Evolutionary conservation across 2,329 filamentous ascomycete species (phyloP).

Genomic region (Didymella segeticola): DNA sequence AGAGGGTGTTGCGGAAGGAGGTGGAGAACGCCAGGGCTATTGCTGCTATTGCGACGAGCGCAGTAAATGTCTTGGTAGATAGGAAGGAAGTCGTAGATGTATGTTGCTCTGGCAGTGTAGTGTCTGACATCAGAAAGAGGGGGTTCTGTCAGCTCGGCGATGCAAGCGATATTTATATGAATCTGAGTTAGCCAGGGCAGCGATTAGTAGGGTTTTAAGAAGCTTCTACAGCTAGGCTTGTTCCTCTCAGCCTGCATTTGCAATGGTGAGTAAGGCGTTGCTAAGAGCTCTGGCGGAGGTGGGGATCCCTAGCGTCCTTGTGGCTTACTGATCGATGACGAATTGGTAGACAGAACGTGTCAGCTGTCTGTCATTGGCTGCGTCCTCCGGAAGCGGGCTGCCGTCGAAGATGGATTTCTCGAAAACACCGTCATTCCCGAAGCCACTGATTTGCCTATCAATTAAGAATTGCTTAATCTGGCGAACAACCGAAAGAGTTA

Average conservation of each 20-base stretch:
- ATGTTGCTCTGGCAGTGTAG: conserved; percentile 24
- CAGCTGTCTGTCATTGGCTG: conserved; percentile 32
- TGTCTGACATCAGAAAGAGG: conserved; percentile 41
- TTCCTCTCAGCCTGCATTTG: conserved; percentile 34
- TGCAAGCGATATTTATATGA: conserved; percentile 36
- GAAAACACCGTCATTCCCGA: conserved; percentile 10
- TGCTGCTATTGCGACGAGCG: conserved; percentile 47
- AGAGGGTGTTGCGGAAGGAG: conserved; percentile 47
- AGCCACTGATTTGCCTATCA: conserved; percentile 4
- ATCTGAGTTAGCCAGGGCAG: conserved; percentile 15
- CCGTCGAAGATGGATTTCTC: conserved; percentile 3
- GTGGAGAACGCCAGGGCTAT: conserved; percentile 56
- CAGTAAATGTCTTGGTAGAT: conserved; percentile 37
- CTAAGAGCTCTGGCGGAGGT: conserved; percentile 17
- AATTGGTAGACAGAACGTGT: conserved; percentile 22
- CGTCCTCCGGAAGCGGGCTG: background rate
- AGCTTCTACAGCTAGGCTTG: conserved; percentile 28
- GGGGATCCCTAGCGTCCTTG: conserved; percentile 15
- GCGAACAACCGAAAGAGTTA: conserved; percentile 2
- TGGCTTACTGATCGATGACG: conserved; percentile 45
- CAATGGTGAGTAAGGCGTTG: conserved; percentile 45
- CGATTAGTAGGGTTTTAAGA: conserved; percentile 33
- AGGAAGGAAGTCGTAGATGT: conserved; percentile 23
- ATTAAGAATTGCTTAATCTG: conserved; percentile 1
- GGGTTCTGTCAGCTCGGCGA: conserved; percentile 12